These are phyloP conservation scores for Microbotryomycetes sp. DNA, from an alignment of 1,284 basidiomycete species.

Conservation along the genomic window DNA sequence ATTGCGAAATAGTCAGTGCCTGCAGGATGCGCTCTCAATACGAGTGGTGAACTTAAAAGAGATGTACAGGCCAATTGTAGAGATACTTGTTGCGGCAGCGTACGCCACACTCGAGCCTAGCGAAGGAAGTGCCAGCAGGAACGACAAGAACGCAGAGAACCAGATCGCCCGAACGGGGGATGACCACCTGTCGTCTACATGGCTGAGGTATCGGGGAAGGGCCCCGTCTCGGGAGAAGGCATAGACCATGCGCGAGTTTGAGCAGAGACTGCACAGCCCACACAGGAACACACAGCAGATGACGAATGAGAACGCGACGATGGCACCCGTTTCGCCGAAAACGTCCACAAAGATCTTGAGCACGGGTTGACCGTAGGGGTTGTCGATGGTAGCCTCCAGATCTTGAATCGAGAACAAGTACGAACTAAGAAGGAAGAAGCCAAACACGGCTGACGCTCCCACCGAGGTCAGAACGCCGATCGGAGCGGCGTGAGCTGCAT, in stretches of 20 bases:
- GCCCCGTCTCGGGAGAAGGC: conserved; percentile 54
- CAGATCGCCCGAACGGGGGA: conserved; percentile 65
- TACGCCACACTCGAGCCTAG: conserved; percentile 64
- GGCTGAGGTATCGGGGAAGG: conserved; percentile 59
- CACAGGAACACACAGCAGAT: conserved; percentile 65
- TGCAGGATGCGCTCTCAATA: too few species aligned
- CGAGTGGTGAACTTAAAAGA: not conserved
- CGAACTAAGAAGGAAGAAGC: conserved; percentile 63
- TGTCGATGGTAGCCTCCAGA: conserved; percentile 50
- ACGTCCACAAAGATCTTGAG: conserved; percentile 67
- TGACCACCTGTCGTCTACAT: conserved; percentile 53
- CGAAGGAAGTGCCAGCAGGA: conserved; percentile 62
- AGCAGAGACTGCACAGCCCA: conserved; percentile 57
- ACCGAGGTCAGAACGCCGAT: conserved; percentile 43
- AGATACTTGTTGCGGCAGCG: conserved; percentile 63
- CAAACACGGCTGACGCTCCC: conserved; percentile 56
- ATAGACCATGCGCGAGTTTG: conserved; percentile 72
- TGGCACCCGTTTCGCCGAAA: conserved; percentile 53
- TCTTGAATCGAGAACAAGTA: conserved; percentile 69
- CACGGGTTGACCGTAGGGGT: conserved; percentile 58
- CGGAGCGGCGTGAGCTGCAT: conserved; percentile 45
- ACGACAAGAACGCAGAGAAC: conserved; percentile 67
- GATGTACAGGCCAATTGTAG: conserved; percentile 57
- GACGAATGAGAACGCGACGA: conserved; percentile 50
- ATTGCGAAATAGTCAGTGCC: too few species aligned